Evolutionary conservation across 371 early-diverging fungal species (phyloP).

Genomic region (Circinella minor): DNA sequence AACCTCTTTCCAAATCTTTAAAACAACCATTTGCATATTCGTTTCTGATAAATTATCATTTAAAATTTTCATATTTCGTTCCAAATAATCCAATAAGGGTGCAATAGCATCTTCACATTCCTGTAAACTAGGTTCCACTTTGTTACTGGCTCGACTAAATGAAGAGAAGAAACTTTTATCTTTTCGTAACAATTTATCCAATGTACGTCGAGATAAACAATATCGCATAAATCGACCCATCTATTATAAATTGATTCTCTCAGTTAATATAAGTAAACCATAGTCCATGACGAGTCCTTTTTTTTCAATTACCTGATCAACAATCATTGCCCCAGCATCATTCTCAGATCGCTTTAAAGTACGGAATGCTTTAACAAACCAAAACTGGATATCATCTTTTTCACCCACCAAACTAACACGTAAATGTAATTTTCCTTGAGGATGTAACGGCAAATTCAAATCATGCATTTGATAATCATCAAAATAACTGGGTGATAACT

Average conservation of each 20-base stretch:
- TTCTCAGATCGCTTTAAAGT: slow-evolving; percentile 74
- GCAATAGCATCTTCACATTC: slow-evolving; percentile 79
- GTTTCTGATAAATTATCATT: slow-evolving; percentile 77
- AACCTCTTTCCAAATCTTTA: slow-evolving; percentile 86
- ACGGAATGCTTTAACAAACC: slow-evolving; percentile 86
- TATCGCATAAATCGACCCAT: slow-evolving; percentile 67
- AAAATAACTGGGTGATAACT: slow-evolving; percentile 62
- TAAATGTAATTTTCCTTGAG: slow-evolving; percentile 81
- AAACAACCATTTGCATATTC: slow-evolving; percentile 81
- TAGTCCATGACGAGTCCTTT: background rate
- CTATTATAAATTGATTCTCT: slow-evolving; percentile 23
- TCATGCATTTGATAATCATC: slow-evolving; percentile 82
- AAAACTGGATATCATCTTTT: slow-evolving; percentile 91
- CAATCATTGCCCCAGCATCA: slow-evolving; percentile 73
- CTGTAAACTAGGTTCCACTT: slow-evolving; percentile 54
- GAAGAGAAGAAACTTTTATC: slow-evolving; percentile 50
- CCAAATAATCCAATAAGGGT: slow-evolving; percentile 87
- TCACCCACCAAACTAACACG: slow-evolving; percentile 91
- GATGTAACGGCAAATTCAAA: slow-evolving; percentile 81
- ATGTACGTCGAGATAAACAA: slow-evolving; percentile 49
- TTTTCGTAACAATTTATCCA: slow-evolving; percentile 46
- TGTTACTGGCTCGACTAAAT: slow-evolving; percentile 38
- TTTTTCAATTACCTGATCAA: slow-evolving; percentile 60
- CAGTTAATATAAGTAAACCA: background rate
- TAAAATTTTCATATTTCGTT: slow-evolving; percentile 81